Base-by-base conservation (phyloP, 2,329 filamentous ascomycete genomes). In the Juglanconis sp. region DNA sequence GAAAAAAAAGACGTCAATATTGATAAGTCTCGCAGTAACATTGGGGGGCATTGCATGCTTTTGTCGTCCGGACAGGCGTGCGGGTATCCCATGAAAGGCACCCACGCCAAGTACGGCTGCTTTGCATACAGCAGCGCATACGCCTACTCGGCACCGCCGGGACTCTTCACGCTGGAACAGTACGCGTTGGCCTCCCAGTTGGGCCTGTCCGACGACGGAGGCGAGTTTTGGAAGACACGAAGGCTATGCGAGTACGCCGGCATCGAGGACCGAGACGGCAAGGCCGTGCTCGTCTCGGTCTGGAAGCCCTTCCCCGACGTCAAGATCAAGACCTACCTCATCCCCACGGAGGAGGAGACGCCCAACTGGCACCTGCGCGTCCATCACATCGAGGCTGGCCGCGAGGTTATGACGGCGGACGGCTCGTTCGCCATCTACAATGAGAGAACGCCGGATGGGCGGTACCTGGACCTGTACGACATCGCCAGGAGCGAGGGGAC, bases 101-200 rank as follows among this genome's bases (percentile, higher is more conserved):
- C 89, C 0, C 89, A 93, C 71, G 88, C 90, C 63, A 93, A 93
- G 69, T 93, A 93, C 72, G 90, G 90, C 51, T 83, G 85, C 62
- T 92, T 93, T 69, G 89, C 89, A 5, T 93, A 93, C 74, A 89
- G 86, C 68, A 87, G 87, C 56, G 84, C 87, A 0, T 93, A 90
- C 71, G 89, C 81, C 24, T 93, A 92, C 74, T 90, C 87, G 0
- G 90, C 92, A 0, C 89, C 90, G 0, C 90, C 89, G 0, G 90
- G 90, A 0, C 81, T 86, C 17, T 90, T 91, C 72, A 87, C 87
- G 1, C 81, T 93, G 1, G 89, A 92, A 71, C 89, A 92, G 68
- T 90, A 88, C 69, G 88, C 89, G 0, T 83, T 91, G 1, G 89
- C 91, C 59, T 90, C 87, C 4, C 88, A 91, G 67, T 81, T 94